Conservation (phyloP, 768 basidiomycete genomes). For the Serendipita sp. region DNA sequence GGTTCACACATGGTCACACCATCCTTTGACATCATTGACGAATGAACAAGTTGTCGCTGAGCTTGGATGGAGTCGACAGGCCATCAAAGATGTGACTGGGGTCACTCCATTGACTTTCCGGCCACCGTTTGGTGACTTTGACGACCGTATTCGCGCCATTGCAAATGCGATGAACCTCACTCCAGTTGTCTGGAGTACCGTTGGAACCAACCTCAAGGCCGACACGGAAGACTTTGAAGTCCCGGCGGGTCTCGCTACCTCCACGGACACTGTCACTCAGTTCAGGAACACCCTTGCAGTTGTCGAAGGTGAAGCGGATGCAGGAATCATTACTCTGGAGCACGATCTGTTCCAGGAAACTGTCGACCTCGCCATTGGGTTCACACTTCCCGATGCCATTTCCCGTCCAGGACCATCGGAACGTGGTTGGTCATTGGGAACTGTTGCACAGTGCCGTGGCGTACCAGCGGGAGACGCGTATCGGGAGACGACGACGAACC, state of each 20-base stretch:
- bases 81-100: conserved; percentile 28
- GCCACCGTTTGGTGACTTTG: conserved; percentile 15
- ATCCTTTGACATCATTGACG: conserved; percentile 14
- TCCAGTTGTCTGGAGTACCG: conserved; percentile 26
- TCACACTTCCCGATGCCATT: conserved; percentile 26
- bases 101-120: conserved; percentile 25
- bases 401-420: not conserved
- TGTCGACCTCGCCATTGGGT: conserved; percentile 29
- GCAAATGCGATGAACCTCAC: conserved; percentile 27
- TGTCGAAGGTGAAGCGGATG: conserved; percentile 18
- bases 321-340: conserved; percentile 32
- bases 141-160: conserved; percentile 28
- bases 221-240: conserved; percentile 7
- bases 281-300: conserved; percentile 19
- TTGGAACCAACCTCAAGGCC: conserved; percentile 14
- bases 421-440: not conserved
- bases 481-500: not conserved
- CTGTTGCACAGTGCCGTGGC: not conserved
- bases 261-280: not conserved
- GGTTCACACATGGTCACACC: conserved; percentile 25
- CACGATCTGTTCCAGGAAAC: conserved; percentile 28
- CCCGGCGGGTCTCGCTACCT: not conserved
- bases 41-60: conserved; percentile 30
- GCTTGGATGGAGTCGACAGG: conserved; percentile 28
- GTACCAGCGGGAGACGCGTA: not conserved